phyloP scores from a whole-genome alignment of 768 basidiomycete genomes.

The Mycena amicta region DNA sequence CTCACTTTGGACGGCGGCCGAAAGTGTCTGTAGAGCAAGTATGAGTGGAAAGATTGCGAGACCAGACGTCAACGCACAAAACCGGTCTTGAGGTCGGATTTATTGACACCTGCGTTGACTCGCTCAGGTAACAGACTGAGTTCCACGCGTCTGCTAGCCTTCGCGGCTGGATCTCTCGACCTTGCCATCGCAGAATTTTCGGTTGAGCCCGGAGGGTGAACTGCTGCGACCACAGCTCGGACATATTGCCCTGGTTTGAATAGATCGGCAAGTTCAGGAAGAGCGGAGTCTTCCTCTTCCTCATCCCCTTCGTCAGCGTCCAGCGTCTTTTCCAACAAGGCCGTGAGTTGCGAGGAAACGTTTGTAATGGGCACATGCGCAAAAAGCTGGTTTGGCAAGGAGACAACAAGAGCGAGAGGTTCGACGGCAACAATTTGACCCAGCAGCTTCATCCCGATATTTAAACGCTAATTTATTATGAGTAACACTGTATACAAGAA shows the following conservation, averaged over 20 bases:
- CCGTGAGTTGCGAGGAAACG: slow-evolving; percentile 79
- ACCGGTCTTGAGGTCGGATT: slow-evolving; percentile 73
- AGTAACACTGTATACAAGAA: slow-evolving; percentile 5
- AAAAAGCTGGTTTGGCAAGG: slow-evolving; percentile 93
- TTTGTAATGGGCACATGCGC: slow-evolving; percentile 95
- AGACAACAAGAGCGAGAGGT: slow-evolving; percentile 87
- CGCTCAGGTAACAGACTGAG: slow-evolving; percentile 80
- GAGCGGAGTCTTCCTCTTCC: slow-evolving; percentile 46
- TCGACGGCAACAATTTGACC: slow-evolving; percentile 86
- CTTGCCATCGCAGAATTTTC: slow-evolving; percentile 60
- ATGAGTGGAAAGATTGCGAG: slow-evolving; percentile 2
- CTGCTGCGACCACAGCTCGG: slow-evolving; percentile 70
- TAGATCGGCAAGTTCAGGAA: slow-evolving; percentile 75
- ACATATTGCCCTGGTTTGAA: slow-evolving; percentile 88
- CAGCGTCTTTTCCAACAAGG: slow-evolving; percentile 65
- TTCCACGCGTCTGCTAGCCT: slow-evolving; percentile 78
- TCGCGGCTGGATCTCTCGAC: slow-evolving; percentile 66
- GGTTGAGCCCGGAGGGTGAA: slow-evolving; percentile 68
- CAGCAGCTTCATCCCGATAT: slow-evolving; percentile 83
- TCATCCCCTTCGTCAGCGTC: slow-evolving; percentile 52
- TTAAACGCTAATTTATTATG: slow-evolving; percentile 60
- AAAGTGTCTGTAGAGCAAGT: slow-evolving; percentile 57
- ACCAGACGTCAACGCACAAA: slow-evolving; percentile 57
- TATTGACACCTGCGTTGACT: slow-evolving; percentile 81
- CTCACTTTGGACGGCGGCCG: slow-evolving; percentile 75